phyloP scores from a whole-genome alignment of 345 rosid species.

The Salix dunnii region DNA sequence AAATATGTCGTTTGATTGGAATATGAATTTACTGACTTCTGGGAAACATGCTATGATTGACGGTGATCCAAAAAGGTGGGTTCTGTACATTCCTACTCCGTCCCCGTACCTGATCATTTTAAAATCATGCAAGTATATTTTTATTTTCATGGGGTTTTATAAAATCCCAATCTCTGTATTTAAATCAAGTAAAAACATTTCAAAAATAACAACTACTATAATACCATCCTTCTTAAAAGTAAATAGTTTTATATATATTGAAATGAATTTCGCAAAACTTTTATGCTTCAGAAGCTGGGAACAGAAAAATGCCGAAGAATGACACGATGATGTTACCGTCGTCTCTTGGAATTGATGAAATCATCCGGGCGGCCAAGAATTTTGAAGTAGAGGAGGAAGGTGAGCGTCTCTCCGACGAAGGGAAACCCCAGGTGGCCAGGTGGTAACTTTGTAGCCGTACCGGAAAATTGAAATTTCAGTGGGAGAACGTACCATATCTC shows the following conservation, averaged over 20 bases:
- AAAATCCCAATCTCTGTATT: too few species aligned
- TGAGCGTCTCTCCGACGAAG: conserved; percentile 31
- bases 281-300: neutral
- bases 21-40: conserved; percentile 23
- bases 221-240: too few species aligned
- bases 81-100: conserved; percentile 39
- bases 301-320: neutral
- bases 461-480: conserved; percentile 1
- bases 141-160: too few species aligned
- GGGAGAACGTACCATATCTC: conserved; percentile 32
- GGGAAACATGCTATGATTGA: conserved; percentile 38
- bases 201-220: too few species aligned
- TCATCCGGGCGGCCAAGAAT: conserved; percentile 27
- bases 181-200: too few species aligned
- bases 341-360: conserved; percentile 37
- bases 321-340: conserved; percentile 21
- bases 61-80: conserved; percentile 36
- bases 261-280: too few species aligned
- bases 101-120: conserved; percentile 32
- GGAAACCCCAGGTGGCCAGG: conserved; percentile 41
- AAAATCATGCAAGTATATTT: too few species aligned
- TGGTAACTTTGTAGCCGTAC: conserved; percentile 24
- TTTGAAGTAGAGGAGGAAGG: conserved; percentile 31
- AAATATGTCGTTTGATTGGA: conserved; percentile 23
- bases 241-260: too few species aligned